A percentile compares a stretch with the other conserved stretches of the same genome.
phyloP scores from a whole-genome alignment of 805 yeast species.

The Candida sanyiensis region DNA sequence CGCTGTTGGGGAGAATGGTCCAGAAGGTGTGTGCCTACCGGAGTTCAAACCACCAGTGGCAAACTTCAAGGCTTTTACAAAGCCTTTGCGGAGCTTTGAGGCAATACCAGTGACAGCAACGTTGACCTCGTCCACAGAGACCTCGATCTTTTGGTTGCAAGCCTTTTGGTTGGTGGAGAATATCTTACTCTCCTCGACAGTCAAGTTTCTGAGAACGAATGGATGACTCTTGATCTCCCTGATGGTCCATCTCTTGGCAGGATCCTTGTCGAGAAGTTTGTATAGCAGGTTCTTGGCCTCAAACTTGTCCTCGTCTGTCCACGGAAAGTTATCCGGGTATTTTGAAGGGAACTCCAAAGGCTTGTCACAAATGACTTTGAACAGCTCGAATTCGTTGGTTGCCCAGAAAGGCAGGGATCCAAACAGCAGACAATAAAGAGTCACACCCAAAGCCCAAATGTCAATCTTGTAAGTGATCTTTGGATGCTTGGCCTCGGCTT shows the following conservation, averaged over 20 bases:
- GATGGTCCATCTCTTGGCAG: conserved; percentile 61
- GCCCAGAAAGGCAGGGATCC: conserved; percentile 89
- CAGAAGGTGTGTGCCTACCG: background rate
- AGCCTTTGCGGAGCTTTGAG: conserved; percentile 40
- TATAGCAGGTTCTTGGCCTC: conserved; percentile 50
- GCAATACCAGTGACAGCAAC: conserved; percentile 83
- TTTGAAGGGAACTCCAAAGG: conserved; percentile 51
- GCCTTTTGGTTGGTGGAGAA: conserved; percentile 25
- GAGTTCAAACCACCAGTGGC: conserved; percentile 17
- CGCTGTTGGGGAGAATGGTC: background rate
- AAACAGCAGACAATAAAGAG: conserved; percentile 79
- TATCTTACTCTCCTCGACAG: conserved; percentile 21
- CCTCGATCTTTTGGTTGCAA: conserved; percentile 38
- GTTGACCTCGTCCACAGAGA: conserved; percentile 62
- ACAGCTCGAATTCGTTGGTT: conserved; percentile 77
- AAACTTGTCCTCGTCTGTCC: conserved; percentile 36
- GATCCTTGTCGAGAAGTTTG: conserved; percentile 64
- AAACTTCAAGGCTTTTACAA: conserved; percentile 25
- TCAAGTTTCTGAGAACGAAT: conserved; percentile 47
- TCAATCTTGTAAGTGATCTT: conserved; percentile 79
- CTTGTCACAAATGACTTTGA: conserved; percentile 69
- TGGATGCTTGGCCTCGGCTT: conserved; percentile 26
- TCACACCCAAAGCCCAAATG: conserved; percentile 97
- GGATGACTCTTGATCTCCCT: conserved; percentile 72
- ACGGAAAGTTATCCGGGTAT: conserved; percentile 37